A percentile compares a stretch with the other conserved stretches of the same genome.
Conservation (phyloP, 805 yeast genomes). For the Peterozyma xylosa region DNA sequence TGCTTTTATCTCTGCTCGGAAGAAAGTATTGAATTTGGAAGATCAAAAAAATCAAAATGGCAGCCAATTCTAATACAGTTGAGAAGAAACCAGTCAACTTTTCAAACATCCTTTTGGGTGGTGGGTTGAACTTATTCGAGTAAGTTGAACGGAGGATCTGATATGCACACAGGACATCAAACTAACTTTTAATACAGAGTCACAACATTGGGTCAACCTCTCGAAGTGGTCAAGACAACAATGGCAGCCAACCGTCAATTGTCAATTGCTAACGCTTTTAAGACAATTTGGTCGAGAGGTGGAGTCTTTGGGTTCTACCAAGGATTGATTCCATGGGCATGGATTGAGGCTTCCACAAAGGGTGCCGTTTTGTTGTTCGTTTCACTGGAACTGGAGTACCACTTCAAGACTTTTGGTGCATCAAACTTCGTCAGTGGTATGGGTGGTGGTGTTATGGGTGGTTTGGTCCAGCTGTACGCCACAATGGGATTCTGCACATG, state of each 20-base stretch:
- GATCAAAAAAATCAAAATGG: no score
- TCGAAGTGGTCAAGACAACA: constrained; percentile 93
- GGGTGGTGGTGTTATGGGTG: constrained; percentile 94
- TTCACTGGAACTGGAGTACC: constrained; percentile 86
- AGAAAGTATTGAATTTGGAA: no score
- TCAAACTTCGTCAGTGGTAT: constrained; percentile 84
- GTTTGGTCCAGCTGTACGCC: constrained; percentile 91
- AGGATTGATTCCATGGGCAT: constrained; percentile 98
- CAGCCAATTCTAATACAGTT: constrained; percentile 9
- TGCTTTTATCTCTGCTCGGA: no score
- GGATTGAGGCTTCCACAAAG: constrained; percentile 98
- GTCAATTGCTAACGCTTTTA: constrained; percentile 57
- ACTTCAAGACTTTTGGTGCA: constrained; percentile 55
- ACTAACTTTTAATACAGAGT: constrained; percentile 31
- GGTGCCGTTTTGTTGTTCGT: constrained; percentile 94
- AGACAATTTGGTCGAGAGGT: constrained; percentile 86
- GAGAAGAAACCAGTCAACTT: constrained; percentile 82
- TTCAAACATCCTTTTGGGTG: constrained; percentile 88
- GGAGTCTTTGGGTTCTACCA: constrained; percentile 91
- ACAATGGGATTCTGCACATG: constrained; percentile 99
- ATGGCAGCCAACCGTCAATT: constrained; percentile 94
- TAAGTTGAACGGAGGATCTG: constrained; percentile 12
- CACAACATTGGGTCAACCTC: constrained; percentile 92
- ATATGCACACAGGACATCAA: no score
- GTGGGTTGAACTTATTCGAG: constrained; percentile 87